Evolutionary conservation across 2,329 filamentous ascomycete species (phyloP).

Genomic region (Xylaria sp.): DNA sequence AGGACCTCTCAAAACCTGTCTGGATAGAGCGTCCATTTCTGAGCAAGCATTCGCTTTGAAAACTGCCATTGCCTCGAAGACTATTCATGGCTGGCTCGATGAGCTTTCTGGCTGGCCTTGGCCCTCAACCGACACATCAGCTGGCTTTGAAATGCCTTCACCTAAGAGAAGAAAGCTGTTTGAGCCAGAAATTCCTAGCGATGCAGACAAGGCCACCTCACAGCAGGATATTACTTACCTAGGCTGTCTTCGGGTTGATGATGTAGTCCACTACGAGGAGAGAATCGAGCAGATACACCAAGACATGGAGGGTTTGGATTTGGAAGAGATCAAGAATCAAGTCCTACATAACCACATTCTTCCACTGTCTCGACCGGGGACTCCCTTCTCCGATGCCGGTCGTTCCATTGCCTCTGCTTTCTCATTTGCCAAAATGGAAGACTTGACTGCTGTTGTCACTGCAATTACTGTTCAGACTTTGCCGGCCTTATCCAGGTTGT

Average conservation of each 20-base stretch:
- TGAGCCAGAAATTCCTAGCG: slow-evolving; percentile 37
- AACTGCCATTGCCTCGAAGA: slow-evolving; percentile 76
- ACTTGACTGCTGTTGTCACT: slow-evolving; percentile 89
- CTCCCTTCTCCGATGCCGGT: slow-evolving; percentile 60
- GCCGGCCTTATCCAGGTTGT: slow-evolving; percentile 80
- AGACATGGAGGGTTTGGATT: slow-evolving; percentile 74
- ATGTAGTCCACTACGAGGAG: slow-evolving; percentile 75
- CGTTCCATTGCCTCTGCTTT: slow-evolving; percentile 55
- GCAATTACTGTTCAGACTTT: slow-evolving; percentile 91
- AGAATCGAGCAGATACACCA: slow-evolving; percentile 79
- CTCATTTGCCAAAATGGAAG: slow-evolving; percentile 79
- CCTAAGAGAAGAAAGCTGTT: slow-evolving; percentile 56
- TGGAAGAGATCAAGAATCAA: slow-evolving; percentile 90
- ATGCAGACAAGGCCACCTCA: slow-evolving; percentile 44
- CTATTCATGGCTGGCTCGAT: slow-evolving; percentile 78
- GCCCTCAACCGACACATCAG: slow-evolving; percentile 61
- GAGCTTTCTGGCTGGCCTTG: slow-evolving; percentile 73
- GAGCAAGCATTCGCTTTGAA: slow-evolving; percentile 78
- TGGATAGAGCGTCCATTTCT: slow-evolving; percentile 69
- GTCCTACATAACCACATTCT: slow-evolving; percentile 84
- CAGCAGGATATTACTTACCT: slow-evolving; percentile 62
- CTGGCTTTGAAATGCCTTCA: slow-evolving; percentile 65
- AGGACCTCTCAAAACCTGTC: slow-evolving; percentile 66
- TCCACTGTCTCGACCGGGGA: slow-evolving; percentile 64
- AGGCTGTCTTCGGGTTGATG: slow-evolving; percentile 74